Evolutionary conservation across 176 grass and related monocot genomes (phyloP).

Genomic region (Dendrocalamus sinicus): DNA sequence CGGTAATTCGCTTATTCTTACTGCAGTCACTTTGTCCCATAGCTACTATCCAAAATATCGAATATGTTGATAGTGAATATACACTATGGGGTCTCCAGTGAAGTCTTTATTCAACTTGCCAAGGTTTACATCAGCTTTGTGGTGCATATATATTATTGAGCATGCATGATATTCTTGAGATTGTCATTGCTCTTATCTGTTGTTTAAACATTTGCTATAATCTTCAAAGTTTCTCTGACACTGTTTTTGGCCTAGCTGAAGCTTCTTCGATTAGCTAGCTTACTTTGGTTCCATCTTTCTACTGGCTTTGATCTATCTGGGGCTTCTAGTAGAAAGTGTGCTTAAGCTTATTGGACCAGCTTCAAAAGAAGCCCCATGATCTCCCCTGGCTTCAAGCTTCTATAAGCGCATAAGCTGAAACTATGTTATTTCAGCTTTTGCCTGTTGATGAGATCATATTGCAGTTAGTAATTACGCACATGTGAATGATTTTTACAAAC

Average conservation of each 20-base stretch:
- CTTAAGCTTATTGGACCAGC: neutral
- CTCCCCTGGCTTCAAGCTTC: neutral
- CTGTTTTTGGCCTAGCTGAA: neutral
- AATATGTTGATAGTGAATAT: slow-evolving; percentile 13
- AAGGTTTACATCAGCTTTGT: neutral
- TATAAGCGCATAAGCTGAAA: neutral
- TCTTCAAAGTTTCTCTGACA: neutral
- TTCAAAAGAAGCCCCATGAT: neutral
- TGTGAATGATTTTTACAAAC: neutral
- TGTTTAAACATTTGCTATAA: neutral
- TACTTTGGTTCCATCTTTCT: neutral
- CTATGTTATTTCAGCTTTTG: neutral
- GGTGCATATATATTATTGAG: neutral
- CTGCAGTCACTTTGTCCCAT: neutral
- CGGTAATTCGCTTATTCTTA: slow-evolving; percentile 54
- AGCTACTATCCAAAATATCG: slow-evolving; percentile 10
- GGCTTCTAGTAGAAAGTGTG: neutral
- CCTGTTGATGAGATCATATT: neutral
- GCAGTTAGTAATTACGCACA: neutral
- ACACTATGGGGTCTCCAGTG: neutral
- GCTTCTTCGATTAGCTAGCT: neutral
- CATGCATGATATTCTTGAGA: neutral
- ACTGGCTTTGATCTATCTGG: neutral
- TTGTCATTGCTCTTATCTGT: neutral
- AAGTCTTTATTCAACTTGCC: slow-evolving; percentile 13